A percentile compares a stretch with the other conserved stretches of the same genome.
phyloP scores from a whole-genome alignment of 176 grass and related monocot species.

The Juncus inflexus region DNA sequence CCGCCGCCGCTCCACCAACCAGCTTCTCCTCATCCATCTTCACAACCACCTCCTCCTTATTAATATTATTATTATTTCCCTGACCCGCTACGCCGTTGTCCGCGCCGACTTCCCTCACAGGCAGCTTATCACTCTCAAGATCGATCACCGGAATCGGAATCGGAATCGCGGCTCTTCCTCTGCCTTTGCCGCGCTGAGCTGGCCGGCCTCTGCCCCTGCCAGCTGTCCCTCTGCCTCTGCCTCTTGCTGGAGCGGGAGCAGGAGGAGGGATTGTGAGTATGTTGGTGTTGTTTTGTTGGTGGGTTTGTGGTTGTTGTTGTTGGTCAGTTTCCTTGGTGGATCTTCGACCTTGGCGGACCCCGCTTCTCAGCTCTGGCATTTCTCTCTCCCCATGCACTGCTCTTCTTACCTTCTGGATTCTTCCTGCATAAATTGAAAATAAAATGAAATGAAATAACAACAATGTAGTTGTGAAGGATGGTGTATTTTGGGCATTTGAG shows the following conservation, averaged over 20 bases:
- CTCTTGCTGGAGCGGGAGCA: slow-evolving; percentile 39
- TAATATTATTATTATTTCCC: not conserved
- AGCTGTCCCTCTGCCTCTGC: slow-evolving; percentile 40
- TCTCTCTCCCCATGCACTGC: slow-evolving; percentile 76
- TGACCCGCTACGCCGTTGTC: slow-evolving; percentile 41
- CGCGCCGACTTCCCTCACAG: slow-evolving; percentile 50
- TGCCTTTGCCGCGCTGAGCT: slow-evolving; percentile 41
- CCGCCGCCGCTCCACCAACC: slow-evolving; percentile 80
- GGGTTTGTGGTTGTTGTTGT: slow-evolving; percentile 34
- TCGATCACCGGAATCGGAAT: slow-evolving; percentile 60
- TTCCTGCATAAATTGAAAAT: not conserved
- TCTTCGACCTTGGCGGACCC: slow-evolving; percentile 77
- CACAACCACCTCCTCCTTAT: slow-evolving; percentile 62
- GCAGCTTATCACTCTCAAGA: slow-evolving; percentile 70
- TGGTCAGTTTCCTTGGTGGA: slow-evolving; percentile 65
- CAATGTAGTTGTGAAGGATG: slow-evolving; percentile 2
- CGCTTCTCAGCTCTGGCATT: slow-evolving; percentile 97
- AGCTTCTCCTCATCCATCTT: slow-evolving; percentile 39
- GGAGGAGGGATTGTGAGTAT: slow-evolving; percentile 20
- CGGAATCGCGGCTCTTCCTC: slow-evolving; percentile 47
- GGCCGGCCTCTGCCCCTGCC: slow-evolving; percentile 10
- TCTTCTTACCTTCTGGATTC: slow-evolving; percentile 18
- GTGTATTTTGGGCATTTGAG: not conserved
- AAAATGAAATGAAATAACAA: slow-evolving; percentile 8
- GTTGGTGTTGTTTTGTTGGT: slow-evolving; percentile 53